Percentiles rank a stretch among this genome's conserved stretches.
These are phyloP conservation scores for Euphorbia celastroides DNA, from an alignment of 441 rosid genomes.

Conservation along the genomic window DNA sequence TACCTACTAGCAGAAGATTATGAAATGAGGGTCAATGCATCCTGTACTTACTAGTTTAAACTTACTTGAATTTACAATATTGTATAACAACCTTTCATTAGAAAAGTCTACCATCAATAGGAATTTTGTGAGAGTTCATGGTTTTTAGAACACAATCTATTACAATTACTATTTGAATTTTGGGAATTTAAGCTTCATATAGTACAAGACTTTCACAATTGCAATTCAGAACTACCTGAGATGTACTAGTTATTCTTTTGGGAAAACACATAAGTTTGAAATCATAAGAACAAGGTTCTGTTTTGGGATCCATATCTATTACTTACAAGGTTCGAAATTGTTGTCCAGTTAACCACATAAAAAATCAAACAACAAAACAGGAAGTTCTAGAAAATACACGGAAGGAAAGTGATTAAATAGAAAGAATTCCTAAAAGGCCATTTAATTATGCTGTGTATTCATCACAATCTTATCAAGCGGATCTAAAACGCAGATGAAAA, in stretches of 20 bases:
- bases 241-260: not conserved
- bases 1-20: slow-evolving; percentile 1
- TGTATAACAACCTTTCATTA: too few species aligned
- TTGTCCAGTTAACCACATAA: not conserved
- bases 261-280: too few species aligned
- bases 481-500: too few species aligned
- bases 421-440: not conserved
- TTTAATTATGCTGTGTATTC: too few species aligned
- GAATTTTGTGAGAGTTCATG: not conserved
- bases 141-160: too few species aligned
- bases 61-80: too few species aligned
- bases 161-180: too few species aligned
- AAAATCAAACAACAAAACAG: not conserved
- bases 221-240: not conserved
- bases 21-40: not conserved
- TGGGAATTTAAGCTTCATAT: not conserved
- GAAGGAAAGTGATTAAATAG: not conserved
- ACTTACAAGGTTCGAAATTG: too few species aligned
- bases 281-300: too few species aligned
- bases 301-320: too few species aligned
- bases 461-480: too few species aligned
- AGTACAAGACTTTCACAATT: not conserved
- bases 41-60: not conserved
- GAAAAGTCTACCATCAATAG: not conserved
- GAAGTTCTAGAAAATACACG: not conserved